Conservation (phyloP, 2,329 filamentous ascomycete species). For the Diaporthe aspalathi region DNA sequence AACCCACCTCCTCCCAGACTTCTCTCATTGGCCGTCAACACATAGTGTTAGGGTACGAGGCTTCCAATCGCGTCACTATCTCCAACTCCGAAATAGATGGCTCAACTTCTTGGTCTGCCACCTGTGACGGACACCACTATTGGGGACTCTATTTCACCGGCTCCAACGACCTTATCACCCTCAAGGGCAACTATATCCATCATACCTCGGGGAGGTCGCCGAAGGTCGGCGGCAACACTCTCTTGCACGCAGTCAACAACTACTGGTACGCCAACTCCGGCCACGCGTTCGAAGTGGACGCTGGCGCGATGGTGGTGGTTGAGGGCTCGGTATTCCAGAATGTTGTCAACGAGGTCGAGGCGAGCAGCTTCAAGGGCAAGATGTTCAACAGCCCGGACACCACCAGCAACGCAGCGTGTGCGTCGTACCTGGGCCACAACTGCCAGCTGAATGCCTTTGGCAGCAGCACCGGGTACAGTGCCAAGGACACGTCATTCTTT, state of each 20-base stretch:
- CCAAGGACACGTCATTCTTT: conserved; percentile 38
- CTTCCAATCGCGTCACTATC: conserved; percentile 64
- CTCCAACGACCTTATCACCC: conserved; percentile 65
- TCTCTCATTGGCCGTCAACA: conserved; percentile 22
- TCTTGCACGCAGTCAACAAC: conserved; percentile 72
- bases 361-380: conserved; percentile 43
- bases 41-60: conserved; percentile 30
- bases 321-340: conserved; percentile 71
- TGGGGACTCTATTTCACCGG: conserved; percentile 70
- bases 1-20: neutral
- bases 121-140: conserved; percentile 70
- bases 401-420: conserved; percentile 55
- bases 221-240: conserved; percentile 67
- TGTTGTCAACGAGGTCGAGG: conserved; percentile 54
- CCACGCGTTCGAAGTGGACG: conserved; percentile 67
- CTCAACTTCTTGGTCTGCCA: conserved; percentile 60
- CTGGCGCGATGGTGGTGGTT: conserved; percentile 59
- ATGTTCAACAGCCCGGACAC: conserved; percentile 42
- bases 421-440: conserved; percentile 57
- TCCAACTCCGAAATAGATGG: conserved; percentile 72
- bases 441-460: conserved; percentile 61
- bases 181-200: conserved; percentile 72
- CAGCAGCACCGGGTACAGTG: conserved; percentile 35
- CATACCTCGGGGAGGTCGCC: conserved; percentile 67
- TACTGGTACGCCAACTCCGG: conserved; percentile 66